phyloP scores from a whole-genome alignment of 2,329 filamentous ascomycete species.

The Botrytis pseudocinerea region DNA sequence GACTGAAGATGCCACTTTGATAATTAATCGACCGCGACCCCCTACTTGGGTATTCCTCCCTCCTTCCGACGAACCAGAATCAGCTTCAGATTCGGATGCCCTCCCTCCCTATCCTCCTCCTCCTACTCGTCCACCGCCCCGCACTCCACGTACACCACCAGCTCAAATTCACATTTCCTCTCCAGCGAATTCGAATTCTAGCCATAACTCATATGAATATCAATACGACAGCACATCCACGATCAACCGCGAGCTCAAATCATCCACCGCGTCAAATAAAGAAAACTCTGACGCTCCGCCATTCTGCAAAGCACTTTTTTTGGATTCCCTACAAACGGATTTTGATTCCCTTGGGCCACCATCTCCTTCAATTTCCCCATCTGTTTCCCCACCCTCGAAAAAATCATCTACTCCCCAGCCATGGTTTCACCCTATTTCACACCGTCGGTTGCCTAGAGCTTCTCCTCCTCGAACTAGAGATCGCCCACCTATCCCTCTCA shows the following conservation, averaged over 20 bases:
- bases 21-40: conserved; percentile 12
- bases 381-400: not conserved
- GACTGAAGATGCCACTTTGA: not conserved
- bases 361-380: not conserved
- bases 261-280: not conserved
- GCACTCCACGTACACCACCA: not conserved
- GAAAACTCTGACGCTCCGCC: not conserved
- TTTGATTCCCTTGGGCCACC: not conserved
- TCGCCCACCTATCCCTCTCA: not conserved
- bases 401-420: not conserved
- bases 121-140: not conserved
- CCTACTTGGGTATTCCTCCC: conserved; percentile 14
- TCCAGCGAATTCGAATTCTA: not conserved
- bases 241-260: not conserved
- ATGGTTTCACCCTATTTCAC: not conserved
- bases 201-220: not conserved
- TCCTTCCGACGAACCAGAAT: not conserved
- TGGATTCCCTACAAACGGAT: not conserved
- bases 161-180: not conserved
- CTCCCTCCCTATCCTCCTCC: not conserved
- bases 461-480: not conserved
- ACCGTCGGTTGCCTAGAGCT: not conserved
- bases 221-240: not conserved
- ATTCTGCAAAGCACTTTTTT: not conserved
- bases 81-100: not conserved